Percentiles rank a stretch among this genome's conserved stretches.
Evolutionary conservation across 2,329 filamentous ascomycete genomes (phyloP).

Genomic region (Fusarium metavorans): DNA sequence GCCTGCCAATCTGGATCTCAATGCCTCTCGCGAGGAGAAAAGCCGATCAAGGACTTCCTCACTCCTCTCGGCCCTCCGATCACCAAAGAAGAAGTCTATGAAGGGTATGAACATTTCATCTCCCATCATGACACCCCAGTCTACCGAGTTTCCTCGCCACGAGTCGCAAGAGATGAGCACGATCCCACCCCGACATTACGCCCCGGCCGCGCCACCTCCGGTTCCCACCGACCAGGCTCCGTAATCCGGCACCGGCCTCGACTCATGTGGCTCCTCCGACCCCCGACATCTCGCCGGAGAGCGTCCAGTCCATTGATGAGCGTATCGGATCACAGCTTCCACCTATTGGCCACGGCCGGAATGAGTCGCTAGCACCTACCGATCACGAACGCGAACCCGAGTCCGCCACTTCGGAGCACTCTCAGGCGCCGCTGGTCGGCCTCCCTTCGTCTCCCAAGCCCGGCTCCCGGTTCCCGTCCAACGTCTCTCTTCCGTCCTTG

Average conservation of each 20-base stretch:
- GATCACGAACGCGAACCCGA: slow-evolving; percentile 62
- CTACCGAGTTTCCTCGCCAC: slow-evolving; percentile 67
- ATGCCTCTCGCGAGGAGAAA: slow-evolving; percentile 58
- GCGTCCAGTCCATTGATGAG: slow-evolving; percentile 65
- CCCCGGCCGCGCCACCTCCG: slow-evolving; percentile 68
- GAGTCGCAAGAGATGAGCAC: slow-evolving; percentile 68
- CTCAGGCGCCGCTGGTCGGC: slow-evolving; percentile 64
- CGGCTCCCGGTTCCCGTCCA: slow-evolving; percentile 46
- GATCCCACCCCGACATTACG: slow-evolving; percentile 70
- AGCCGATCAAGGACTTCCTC: slow-evolving; percentile 69
- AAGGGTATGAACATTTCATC: slow-evolving; percentile 71
- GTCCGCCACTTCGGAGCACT: slow-evolving; percentile 65
- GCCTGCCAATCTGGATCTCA: slow-evolving; percentile 63
- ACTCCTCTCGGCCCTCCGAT: slow-evolving; percentile 71
- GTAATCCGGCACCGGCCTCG: slow-evolving; percentile 44
- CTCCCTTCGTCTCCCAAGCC: slow-evolving; percentile 59
- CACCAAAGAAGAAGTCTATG: slow-evolving; percentile 66
- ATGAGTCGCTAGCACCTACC: slow-evolving; percentile 52
- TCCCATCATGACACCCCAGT: slow-evolving; percentile 74
- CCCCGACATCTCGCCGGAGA: slow-evolving; percentile 55
- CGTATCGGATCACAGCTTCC: slow-evolving; percentile 60
- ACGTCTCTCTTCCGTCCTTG: slow-evolving; percentile 53
- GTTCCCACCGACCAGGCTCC: slow-evolving; percentile 61
- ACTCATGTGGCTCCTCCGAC: slow-evolving; percentile 42
- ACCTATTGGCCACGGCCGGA: slow-evolving; percentile 50